Percentiles rank a stretch among this genome's conserved stretches.
Evolutionary conservation across 495 filamentous ascomycete species (phyloP).

Genomic region (Aspergillus haitiensis): DNA sequence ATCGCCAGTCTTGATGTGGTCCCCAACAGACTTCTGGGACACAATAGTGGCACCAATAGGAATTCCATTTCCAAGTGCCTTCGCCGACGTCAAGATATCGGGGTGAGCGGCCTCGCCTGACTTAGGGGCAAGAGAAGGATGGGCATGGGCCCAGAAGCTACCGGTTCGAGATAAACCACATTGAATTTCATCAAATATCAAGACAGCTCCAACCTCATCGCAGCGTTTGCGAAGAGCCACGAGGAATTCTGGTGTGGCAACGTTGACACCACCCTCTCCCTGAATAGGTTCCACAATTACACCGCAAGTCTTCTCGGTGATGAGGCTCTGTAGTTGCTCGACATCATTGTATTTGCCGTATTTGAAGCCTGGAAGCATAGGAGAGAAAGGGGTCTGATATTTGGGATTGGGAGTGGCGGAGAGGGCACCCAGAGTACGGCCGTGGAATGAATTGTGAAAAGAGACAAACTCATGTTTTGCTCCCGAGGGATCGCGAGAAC

Average conservation of each 20-base stretch:
- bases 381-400: conserved; percentile 91
- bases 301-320: conserved; percentile 84
- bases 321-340: conserved; percentile 62
- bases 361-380: conserved; percentile 91
- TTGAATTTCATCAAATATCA: conserved; percentile 97
- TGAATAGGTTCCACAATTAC: conserved; percentile 98
- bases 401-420: conserved; percentile 98
- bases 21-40: conserved; percentile 64
- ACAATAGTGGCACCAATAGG: conserved; percentile 92
- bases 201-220: conserved; percentile 79
- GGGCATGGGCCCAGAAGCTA: conserved; percentile 80
- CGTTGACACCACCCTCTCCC: conserved; percentile 90
- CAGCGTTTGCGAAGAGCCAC: conserved; percentile 74
- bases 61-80: conserved; percentile 94
- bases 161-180: conserved; percentile 88
- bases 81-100: conserved; percentile 90
- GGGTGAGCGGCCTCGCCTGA: conserved; percentile 71
- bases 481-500: conserved; percentile 66
- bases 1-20: conserved; percentile 87
- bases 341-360: conserved; percentile 86
- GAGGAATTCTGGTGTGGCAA: conserved; percentile 80
- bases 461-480: conserved; percentile 81
- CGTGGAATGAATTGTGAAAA: conserved; percentile 91
- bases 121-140: conserved; percentile 53
- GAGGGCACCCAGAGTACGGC: conserved; percentile 88